These are phyloP conservation scores for Vigna mungo DNA, from an alignment of 306 rosid species.

Conservation along the genomic window DNA sequence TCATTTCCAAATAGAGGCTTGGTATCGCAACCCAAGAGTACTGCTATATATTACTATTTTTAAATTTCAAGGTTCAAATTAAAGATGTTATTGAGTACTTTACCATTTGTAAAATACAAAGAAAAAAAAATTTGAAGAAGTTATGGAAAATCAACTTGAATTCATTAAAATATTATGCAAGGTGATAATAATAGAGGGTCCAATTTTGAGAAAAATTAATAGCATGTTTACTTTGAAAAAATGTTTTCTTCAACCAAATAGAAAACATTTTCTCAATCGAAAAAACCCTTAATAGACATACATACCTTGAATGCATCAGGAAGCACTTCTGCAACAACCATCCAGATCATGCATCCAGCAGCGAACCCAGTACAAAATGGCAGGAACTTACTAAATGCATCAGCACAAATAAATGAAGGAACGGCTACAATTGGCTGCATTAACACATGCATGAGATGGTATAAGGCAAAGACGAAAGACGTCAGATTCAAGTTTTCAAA, in stretches of 20 bases:
- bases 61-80: background rate
- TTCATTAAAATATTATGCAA: constrained; percentile 3
- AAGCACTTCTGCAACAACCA: constrained; percentile 96
- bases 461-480: constrained; percentile 29
- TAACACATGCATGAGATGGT: constrained; percentile 36
- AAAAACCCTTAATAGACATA: background rate
- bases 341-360: constrained; percentile 99
- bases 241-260: background rate
- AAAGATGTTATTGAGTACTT: background rate
- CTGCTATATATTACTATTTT: background rate
- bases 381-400: constrained; percentile 89
- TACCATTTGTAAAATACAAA: background rate
- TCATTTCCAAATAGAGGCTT: background rate
- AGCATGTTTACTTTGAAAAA: background rate
- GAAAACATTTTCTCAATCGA: background rate
- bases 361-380: constrained; percentile 98
- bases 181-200: constrained; percentile 13
- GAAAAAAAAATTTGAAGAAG: background rate
- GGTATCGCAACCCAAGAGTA: background rate
- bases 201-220: constrained; percentile 6
- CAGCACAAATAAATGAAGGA: constrained; percentile 96
- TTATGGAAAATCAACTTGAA: constrained; percentile 10
- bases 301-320: constrained; percentile 96
- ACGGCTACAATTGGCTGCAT: constrained; percentile 97
- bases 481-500: background rate